Percentiles rank a stretch among this genome's conserved stretches.
phyloP scores from a whole-genome alignment of 169 alveolate genomes.

The Plasmodium gaboni region DNA sequence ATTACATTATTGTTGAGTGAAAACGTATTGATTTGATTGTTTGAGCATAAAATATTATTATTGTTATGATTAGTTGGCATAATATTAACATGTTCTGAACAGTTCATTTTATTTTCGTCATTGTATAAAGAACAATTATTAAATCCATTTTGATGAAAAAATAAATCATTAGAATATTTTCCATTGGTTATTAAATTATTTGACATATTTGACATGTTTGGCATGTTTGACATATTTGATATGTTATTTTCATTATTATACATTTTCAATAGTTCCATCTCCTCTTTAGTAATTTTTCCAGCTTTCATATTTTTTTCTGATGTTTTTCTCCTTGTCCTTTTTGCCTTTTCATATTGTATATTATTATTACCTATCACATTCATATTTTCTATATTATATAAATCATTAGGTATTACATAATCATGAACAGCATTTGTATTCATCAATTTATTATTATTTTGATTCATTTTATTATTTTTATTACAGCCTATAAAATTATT shows the following conservation, averaged over 20 bases:
- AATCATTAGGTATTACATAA: not conserved
- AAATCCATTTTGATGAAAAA: conserved; percentile 8
- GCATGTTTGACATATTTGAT: not conserved
- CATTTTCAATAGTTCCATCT: not conserved
- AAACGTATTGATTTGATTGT: not conserved
- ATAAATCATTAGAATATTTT: not conserved
- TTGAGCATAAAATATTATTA: not conserved
- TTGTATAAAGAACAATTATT: conserved; percentile 9
- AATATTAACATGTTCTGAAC: not conserved
- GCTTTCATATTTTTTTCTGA: not conserved
- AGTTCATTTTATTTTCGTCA: conserved; percentile 3
- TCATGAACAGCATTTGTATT: not conserved
- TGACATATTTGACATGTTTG: not conserved
- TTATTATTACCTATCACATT: not conserved
- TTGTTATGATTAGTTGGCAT: not conserved
- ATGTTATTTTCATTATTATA: conserved; percentile 5
- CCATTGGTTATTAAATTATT: not conserved
- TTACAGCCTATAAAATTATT: not conserved
- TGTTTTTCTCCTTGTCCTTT: not conserved
- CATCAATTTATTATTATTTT: not conserved
- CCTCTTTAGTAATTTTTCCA: not conserved
- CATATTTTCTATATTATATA: not conserved
- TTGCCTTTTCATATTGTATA: not conserved
- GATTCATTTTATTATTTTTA: not conserved
- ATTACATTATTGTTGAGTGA: not conserved